Base-by-base conservation (phyloP, 2,329 filamentous ascomycete genomes). In the Fusarium torreyae region DNA sequence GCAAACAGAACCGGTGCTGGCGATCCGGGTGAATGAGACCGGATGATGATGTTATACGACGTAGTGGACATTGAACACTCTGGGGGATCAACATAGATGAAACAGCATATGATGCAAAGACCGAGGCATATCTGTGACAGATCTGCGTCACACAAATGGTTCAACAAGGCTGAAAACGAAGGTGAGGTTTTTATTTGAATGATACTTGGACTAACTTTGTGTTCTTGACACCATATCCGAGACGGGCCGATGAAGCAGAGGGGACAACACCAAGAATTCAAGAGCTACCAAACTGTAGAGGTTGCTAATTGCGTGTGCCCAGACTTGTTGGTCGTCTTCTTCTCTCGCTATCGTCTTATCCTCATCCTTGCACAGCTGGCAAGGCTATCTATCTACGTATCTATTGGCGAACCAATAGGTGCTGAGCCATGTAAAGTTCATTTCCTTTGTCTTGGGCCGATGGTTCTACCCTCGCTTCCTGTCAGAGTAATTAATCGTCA, bases 91-190 rank as follows among this genome's bases (percentile, higher is more conserved):
- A 46, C 56, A 33, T 38, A 39, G 66, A 69, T 70, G 66, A 70
- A 66, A 70, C 66, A 56, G 31, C 53, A 54, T 33, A 63, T 70
- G 66, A 70, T 66, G 66, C 62, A 69, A 69, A 58, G 53, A 53
- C 24, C 40, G 53, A 33, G 48, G 49, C 57, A 44, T 64, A 40
- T 53, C 44, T 65, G 66, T 58, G 49, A 69, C 62, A 58, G 66
- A 67, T 69, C 66, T 67, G 38, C 57, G 57, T 42, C 28, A 24
- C 33, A 62, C 51, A 57, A 39, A 42, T n/a, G 62, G 56, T 28
- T 17, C 26, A 62, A 50, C 55, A 49, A 62, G 49, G 46, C 63
- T 60, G 62, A 66, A 46, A 44, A 22, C 18, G 36, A 38, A 13
- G 24, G 15, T 22, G 34, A 26, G 49, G 17, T 18, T 31, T 28